Percentiles rank a stretch among this genome's conserved stretches.
These are phyloP conservation scores for Lipomyces oligophaga DNA, from an alignment of 805 yeast species.

Conservation along the genomic window DNA sequence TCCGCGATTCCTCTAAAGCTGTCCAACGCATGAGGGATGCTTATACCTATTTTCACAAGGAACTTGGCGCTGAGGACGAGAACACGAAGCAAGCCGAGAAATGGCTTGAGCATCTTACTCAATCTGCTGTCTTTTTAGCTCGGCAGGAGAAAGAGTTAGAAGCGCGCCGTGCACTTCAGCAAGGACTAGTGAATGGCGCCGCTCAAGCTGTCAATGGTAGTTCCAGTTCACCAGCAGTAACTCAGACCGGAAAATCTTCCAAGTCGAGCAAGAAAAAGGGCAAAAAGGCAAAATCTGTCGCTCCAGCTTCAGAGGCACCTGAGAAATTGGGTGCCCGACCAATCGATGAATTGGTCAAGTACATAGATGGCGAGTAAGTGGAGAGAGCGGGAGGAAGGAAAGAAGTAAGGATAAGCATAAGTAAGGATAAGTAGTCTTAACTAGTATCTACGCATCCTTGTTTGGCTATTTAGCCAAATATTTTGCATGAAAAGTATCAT, in stretches of 20 bases:
- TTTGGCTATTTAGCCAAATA: too few species aligned
- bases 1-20: slow-evolving; percentile 54
- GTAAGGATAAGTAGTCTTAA: too few species aligned
- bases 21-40: slow-evolving; percentile 55
- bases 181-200: slow-evolving; percentile 7
- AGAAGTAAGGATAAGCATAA: too few species aligned
- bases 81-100: slow-evolving; percentile 63
- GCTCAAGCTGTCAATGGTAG: slow-evolving; percentile 2
- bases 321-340: too few species aligned
- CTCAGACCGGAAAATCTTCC: too few species aligned
- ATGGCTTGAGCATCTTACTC: slow-evolving; percentile 57
- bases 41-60: slow-evolving; percentile 50
- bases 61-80: slow-evolving; percentile 64
- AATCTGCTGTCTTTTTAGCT: slow-evolving; percentile 47
- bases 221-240: background rate
- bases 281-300: too few species aligned
- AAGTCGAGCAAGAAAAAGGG: too few species aligned
- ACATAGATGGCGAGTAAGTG: slow-evolving; percentile 55
- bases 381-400: too few species aligned
- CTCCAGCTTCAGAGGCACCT: too few species aligned
- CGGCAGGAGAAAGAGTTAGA: slow-evolving; percentile 41
- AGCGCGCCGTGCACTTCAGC: slow-evolving; percentile 23
- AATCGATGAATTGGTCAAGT: slow-evolving; percentile 67
- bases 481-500: too few species aligned
- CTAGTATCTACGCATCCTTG: too few species aligned